These are phyloP conservation scores for Trichoderma oligosporum DNA, from an alignment of 2,329 filamentous ascomycete genomes.

Conservation along the genomic window DNA sequence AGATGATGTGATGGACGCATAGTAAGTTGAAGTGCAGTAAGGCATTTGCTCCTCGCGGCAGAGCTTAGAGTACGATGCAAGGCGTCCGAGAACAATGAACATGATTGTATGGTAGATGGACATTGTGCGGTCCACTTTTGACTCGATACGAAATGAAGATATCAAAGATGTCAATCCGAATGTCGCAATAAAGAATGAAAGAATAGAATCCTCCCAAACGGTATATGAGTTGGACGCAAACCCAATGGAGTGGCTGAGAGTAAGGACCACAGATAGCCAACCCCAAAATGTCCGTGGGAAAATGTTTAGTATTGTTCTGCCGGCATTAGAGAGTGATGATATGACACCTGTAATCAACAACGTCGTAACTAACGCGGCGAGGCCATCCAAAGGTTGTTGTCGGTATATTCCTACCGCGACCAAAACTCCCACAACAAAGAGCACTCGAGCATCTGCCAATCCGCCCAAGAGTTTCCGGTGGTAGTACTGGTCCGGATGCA, in stretches of 20 bases:
- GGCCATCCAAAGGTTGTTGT: slow-evolving; percentile 32
- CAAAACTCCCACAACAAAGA: slow-evolving; percentile 31
- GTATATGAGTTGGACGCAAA: slow-evolving; percentile 98
- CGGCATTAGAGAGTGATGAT: slow-evolving; percentile 41
- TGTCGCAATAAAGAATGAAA: slow-evolving; percentile 84
- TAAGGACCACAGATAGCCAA: slow-evolving; percentile 78
- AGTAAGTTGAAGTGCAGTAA: slow-evolving; percentile 92
- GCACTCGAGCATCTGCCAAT: slow-evolving; percentile 34
- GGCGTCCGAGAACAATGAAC: slow-evolving; percentile 73
- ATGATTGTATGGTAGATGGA: slow-evolving; percentile 80
- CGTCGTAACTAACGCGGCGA: slow-evolving; percentile 39
- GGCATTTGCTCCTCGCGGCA: slow-evolving; percentile 99
- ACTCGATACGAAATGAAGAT: slow-evolving; percentile 69
- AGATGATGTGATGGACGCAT: slow-evolving; percentile 84
- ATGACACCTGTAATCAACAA: slow-evolving; percentile 41
- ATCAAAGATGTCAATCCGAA: slow-evolving; percentile 75
- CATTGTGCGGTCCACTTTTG: slow-evolving; percentile 64
- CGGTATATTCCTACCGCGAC: slow-evolving; percentile 32
- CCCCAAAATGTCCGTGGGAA: slow-evolving; percentile 79
- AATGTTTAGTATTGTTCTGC: slow-evolving; percentile 48
- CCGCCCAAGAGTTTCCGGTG: slow-evolving; percentile 36
- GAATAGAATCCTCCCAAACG: slow-evolving; percentile 96
- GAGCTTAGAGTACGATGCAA: slow-evolving; percentile 83
- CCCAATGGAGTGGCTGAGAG: slow-evolving; percentile 81
- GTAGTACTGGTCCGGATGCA: slow-evolving; percentile 37